Conservation (phyloP, 208 protist genomes). For the Leishmania martiniquensis region DNA sequence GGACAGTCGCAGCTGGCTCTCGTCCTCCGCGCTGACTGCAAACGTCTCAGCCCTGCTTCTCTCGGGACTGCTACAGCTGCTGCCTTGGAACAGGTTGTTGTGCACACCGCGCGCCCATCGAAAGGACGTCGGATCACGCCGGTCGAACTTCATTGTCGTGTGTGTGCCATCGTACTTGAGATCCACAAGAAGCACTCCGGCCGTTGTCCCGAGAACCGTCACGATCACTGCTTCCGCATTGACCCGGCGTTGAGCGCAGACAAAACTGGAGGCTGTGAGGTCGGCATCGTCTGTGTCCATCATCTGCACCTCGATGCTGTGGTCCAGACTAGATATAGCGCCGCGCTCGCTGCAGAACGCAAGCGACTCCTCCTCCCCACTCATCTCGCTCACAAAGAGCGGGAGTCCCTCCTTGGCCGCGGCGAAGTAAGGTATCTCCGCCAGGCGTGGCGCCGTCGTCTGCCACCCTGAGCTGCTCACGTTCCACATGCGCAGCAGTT, state of each 20-base stretch:
- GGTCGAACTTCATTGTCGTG: conserved; percentile 54
- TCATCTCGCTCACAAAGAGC: conserved; percentile 80
- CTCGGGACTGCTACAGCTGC: not conserved
- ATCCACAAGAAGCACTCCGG: conserved; percentile 59
- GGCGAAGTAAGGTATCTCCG: conserved; percentile 68
- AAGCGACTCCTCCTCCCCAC: conserved; percentile 60
- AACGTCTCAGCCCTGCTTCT: not conserved
- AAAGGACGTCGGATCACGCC: conserved; percentile 29
- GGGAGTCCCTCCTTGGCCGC: conserved; percentile 58
- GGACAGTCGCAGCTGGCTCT: not conserved
- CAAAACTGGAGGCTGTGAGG: conserved; percentile 59
- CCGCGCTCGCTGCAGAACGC: conserved; percentile 81
- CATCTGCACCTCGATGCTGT: conserved; percentile 74
- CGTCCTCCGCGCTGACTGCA: not conserved
- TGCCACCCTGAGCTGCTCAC: conserved; percentile 51
- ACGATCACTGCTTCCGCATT: conserved; percentile 41
- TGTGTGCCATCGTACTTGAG: conserved; percentile 70
- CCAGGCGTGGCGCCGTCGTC: conserved; percentile 55
- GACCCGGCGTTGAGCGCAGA: conserved; percentile 49
- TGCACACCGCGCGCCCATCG: conserved; percentile 19
- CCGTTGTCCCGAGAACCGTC: conserved; percentile 62
- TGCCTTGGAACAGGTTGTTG: conserved; percentile 13
- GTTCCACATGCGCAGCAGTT: conserved; percentile 74
- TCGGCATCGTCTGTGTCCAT: conserved; percentile 44
- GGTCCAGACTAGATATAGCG: conserved; percentile 79